Conservation (phyloP, 2,329 filamentous ascomycete species). For the Leptodontidium sp. region DNA sequence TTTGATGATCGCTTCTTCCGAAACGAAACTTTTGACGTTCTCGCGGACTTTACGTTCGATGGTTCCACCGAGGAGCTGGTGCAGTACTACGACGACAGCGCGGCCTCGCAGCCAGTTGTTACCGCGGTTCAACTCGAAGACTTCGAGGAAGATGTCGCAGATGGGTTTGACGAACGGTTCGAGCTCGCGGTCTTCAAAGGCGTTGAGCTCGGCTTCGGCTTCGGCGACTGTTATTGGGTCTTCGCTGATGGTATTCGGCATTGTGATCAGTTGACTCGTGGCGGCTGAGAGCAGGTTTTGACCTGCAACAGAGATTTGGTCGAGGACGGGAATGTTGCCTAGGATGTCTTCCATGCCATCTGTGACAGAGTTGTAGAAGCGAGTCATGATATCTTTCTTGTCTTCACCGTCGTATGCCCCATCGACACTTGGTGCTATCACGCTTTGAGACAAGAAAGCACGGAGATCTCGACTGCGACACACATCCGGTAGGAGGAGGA, state of each 20-base stretch:
- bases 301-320: conserved; percentile 90
- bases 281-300: conserved; percentile 88
- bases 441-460: conserved; percentile 90
- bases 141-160: conserved; percentile 95
- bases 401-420: conserved; percentile 63
- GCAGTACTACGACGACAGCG: conserved; percentile 93
- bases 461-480: conserved; percentile 93
- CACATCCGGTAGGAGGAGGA: conserved; percentile 88
- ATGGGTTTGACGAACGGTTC: conserved; percentile 99
- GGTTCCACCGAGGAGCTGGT: conserved; percentile 93
- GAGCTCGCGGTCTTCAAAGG: conserved; percentile 87
- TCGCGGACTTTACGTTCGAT: conserved; percentile 96
- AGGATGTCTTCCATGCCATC: conserved; percentile 99
- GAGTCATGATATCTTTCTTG: conserved; percentile 88
- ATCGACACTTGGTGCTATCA: conserved; percentile 70
- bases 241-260: conserved; percentile 60
- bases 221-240: conserved; percentile 68
- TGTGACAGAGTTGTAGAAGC: conserved; percentile 94
- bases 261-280: conserved; percentile 67
- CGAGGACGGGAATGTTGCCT: conserved; percentile 93
- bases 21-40: conserved; percentile 74
- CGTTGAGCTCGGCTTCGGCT: conserved; percentile 91
- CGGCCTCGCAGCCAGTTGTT: conserved; percentile 98
- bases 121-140: conserved; percentile 92
- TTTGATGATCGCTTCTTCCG: conserved; percentile 79